Evolutionary conservation across 139 green algal species (phyloP).

Genomic region (Pseudopediastrum boryanum): DNA sequence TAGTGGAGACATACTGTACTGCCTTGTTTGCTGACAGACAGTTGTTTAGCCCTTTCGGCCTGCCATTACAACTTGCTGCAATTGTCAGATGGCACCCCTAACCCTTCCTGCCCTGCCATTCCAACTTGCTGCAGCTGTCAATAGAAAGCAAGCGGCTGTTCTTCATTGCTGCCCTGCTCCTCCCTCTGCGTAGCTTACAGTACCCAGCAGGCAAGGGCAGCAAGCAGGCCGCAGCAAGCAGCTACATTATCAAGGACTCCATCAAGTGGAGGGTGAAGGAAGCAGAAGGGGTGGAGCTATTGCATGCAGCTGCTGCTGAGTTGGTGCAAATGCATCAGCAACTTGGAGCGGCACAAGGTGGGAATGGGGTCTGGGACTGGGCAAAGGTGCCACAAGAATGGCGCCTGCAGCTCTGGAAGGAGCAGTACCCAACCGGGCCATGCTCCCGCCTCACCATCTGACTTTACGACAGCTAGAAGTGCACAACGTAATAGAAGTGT

Average conservation of each 20-base stretch:
- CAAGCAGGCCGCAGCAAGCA: constrained; percentile 46
- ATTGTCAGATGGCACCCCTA: too few species aligned
- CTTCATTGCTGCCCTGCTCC: constrained; percentile 76
- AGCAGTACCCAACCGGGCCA: too few species aligned
- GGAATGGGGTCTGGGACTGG: too few species aligned
- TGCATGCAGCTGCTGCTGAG: constrained; percentile 54
- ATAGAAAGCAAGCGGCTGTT: constrained; percentile 66
- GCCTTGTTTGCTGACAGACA: too few species aligned
- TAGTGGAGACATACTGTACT: too few species aligned
- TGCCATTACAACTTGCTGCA: neutral
- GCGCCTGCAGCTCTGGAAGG: too few species aligned
- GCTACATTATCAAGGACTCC: constrained; percentile 65
- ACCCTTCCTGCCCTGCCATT: neutral
- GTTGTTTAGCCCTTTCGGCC: neutral
- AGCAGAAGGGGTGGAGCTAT: constrained; percentile 42
- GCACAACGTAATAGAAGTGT: too few species aligned
- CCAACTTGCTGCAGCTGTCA: constrained; percentile 29
- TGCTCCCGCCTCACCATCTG: too few species aligned
- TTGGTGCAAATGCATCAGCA: constrained; percentile 44
- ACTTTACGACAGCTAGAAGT: too few species aligned
- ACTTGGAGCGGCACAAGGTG: neutral
- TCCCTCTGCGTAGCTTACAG: constrained; percentile 63
- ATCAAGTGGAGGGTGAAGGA: constrained; percentile 82
- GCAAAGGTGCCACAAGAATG: too few species aligned
- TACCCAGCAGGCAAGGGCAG: constrained; percentile 44